phyloP scores from a whole-genome alignment of 495 filamentous ascomycete species.

The Durotheca rogersii region DNA sequence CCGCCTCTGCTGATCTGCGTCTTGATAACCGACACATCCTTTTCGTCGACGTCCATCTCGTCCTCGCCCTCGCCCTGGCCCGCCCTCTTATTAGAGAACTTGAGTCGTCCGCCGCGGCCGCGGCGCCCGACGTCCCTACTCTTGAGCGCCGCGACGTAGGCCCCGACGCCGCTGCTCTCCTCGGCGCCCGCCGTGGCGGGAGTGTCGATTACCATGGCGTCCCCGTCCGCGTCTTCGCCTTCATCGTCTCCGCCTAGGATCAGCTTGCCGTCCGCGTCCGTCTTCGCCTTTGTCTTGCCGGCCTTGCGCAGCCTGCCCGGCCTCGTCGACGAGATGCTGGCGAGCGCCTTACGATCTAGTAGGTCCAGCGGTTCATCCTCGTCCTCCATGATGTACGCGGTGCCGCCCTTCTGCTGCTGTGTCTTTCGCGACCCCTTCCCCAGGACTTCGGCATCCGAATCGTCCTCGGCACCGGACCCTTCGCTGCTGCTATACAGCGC shows the following conservation, averaged over 20 bases:
- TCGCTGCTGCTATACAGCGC: constrained; percentile 91
- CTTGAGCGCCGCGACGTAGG: constrained; percentile 87
- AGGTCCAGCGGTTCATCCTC: constrained; percentile 93
- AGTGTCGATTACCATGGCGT: constrained; percentile 62
- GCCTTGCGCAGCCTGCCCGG: constrained; percentile 62
- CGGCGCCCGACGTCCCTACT: constrained; percentile 79
- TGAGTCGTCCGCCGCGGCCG: constrained; percentile 81
- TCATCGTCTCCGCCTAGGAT: constrained; percentile 62
- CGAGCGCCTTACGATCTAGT: constrained; percentile 81
- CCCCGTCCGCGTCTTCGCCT: constrained; percentile 46
- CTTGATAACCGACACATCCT: constrained; percentile 52
- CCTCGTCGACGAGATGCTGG: constrained; percentile 88
- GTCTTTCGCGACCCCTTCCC: constrained; percentile 52
- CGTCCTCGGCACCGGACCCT: constrained; percentile 58
- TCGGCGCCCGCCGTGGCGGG: constrained; percentile 49
- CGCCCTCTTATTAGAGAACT: constrained; percentile 76
- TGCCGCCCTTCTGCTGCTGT: constrained; percentile 59
- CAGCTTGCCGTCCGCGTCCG: constrained; percentile 84
- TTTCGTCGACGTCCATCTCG: constrained; percentile 73
- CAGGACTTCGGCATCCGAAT: constrained; percentile 59
- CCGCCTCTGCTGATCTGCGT: constrained; percentile 42
- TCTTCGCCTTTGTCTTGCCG: constrained; percentile 65
- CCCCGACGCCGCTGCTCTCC: constrained; percentile 76
- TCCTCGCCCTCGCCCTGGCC: constrained; percentile 59
- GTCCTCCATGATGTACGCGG: constrained; percentile 86